Evolutionary conservation across 768 basidiomycete genomes (phyloP).

Genomic region (Xanthoconium purpureum): DNA sequence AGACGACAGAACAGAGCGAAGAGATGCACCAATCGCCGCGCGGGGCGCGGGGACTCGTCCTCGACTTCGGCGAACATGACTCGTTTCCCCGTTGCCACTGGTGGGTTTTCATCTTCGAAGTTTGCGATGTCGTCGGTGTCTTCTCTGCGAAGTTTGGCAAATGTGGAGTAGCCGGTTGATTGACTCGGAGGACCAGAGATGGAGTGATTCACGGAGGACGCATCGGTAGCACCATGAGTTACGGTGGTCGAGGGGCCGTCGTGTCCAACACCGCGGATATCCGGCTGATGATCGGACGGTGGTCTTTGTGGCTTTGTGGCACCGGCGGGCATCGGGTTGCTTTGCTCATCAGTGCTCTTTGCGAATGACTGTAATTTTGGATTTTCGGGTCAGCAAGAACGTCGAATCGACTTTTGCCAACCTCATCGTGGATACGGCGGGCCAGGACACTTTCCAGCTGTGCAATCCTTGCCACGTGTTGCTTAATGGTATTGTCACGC

Average conservation of each 20-base stretch:
- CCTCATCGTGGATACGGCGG: conserved; percentile 39
- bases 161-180: conserved; percentile 20
- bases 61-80: conserved; percentile 22
- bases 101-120: conserved; percentile 20
- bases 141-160: conserved; percentile 26
- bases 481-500: conserved; percentile 48
- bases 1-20: neutral
- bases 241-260: conserved; percentile 10
- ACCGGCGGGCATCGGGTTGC: conserved; percentile 10
- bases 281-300: conserved; percentile 14
- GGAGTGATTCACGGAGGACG: conserved; percentile 6
- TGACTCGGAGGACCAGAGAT: conserved; percentile 16
- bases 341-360: conserved; percentile 13
- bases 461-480: conserved; percentile 42
- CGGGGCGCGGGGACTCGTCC: conserved; percentile 23
- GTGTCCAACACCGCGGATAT: conserved; percentile 17
- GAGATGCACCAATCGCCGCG: conserved; percentile 26
- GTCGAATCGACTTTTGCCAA: conserved; percentile 12
- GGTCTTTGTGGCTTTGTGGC: conserved; percentile 9
- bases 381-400: conserved; percentile 14
- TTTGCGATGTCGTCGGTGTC: conserved; percentile 28
- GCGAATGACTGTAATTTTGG: conserved; percentile 11
- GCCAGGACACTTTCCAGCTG: conserved; percentile 48
- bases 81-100: conserved; percentile 24
- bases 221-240: conserved; percentile 6